Evolutionary conservation across 1,284 basidiomycete genomes (phyloP).

Genomic region (Rhodotorula sp.): DNA sequence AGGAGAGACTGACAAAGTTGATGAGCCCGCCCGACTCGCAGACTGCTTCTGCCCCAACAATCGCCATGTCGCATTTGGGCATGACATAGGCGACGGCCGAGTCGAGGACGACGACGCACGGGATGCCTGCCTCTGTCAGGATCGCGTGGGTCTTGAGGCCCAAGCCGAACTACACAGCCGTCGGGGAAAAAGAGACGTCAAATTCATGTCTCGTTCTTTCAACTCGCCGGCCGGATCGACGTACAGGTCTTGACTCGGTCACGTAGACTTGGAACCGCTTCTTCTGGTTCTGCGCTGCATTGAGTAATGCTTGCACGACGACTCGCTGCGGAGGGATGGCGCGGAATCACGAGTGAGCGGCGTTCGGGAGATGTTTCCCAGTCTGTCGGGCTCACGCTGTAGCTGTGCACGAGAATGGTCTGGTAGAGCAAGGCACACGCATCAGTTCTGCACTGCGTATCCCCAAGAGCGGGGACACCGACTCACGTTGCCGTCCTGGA

Average conservation of each 20-base stretch:
- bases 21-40: conserved; percentile 62
- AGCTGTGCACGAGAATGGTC: conserved; percentile 35
- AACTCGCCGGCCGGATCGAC: conserved; percentile 46
- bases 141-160: conserved; percentile 86
- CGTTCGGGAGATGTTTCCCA: not conserved
- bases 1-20: conserved; percentile 58
- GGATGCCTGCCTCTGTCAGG: conserved; percentile 80
- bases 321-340: conserved; percentile 79
- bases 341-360: conserved; percentile 3
- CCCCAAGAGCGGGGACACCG: not conserved
- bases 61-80: conserved; percentile 83
- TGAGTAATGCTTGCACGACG: conserved; percentile 87
- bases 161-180: conserved; percentile 44
- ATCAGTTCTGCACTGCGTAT: not conserved
- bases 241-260: conserved; percentile 86
- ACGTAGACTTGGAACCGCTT: conserved; percentile 97
- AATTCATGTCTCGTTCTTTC: too few species aligned
- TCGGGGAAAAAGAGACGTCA: too few species aligned
- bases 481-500: conserved; percentile 82
- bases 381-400: conserved; percentile 29
- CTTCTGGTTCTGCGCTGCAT: conserved; percentile 70
- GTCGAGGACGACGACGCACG: conserved; percentile 91
- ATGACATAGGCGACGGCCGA: conserved; percentile 96
- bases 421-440: conserved; percentile 4
- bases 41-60: conserved; percentile 96